Evolutionary conservation across 192 early-diverging fungal species (phyloP), one percentile per base, ranked within the genome.

Genomic region (Linnemannia elongata): DNA sequence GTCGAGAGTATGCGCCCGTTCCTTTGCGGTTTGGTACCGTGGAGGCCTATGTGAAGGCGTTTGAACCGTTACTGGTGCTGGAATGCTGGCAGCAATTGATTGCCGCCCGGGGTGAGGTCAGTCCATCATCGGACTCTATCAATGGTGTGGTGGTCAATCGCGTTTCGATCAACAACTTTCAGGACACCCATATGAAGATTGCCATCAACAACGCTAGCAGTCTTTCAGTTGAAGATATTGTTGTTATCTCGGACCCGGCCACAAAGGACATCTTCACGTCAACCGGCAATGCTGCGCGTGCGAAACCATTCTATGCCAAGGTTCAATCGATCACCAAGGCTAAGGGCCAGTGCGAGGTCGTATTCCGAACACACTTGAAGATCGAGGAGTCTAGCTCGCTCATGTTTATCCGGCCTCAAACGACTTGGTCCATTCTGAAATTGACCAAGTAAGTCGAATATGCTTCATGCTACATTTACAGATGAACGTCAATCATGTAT

Each of bases 61-160:
- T 98, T 86, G 96, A 97, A 85, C 97, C 97, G 0, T 84, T 98
- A 60, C 72, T 98, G 47, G 78, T 97, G 45, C 89, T 97, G 6
- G 98, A 99, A 83, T 91, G 93, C 74, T 98, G 97, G 97, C 89
- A 94, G 72, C 95, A 97, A 82, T 88, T 98, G 44, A 87, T 94
- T 79, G 92, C 94, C 12, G 88, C 94, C 15, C 93, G 93, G 68
- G 96, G 97, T 74, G 93, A 96, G 72, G 75, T 90, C 17, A 87
- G 80, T 41, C 88, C 90, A 36, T 87, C 88, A 3, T 91, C 95
- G 47, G 83, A 89, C 0, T 81, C 92, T n/a, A 85, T 84, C 63
- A 66, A 77, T 17, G 86, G 84, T 5, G 74, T 82, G 8, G 84
- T 94, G 1, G 83, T 89, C 38, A 90, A 91, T 39, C 92, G 94